phyloP scores from a whole-genome alignment of 345 rosid genomes.

The Citrus mangshanensis region DNA sequence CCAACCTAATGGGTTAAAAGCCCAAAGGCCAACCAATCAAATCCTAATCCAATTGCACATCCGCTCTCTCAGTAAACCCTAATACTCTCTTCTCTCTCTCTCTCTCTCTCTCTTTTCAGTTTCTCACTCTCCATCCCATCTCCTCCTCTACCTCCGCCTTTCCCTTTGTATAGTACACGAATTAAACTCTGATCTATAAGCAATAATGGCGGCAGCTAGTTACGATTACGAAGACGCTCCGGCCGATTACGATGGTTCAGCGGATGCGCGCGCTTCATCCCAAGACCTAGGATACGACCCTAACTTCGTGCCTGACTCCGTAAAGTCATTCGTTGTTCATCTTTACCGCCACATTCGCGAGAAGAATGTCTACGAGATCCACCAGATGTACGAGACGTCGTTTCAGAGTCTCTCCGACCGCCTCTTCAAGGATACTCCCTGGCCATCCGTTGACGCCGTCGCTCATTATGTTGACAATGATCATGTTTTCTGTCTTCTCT shows the following conservation, averaged over 20 bases:
- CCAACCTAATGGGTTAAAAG: background rate
- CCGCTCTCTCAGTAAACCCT: constrained; percentile 35
- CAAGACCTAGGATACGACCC: constrained; percentile 71
- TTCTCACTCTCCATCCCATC: background rate
- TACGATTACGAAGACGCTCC: constrained; percentile 57
- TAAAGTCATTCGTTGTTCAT: constrained; percentile 85
- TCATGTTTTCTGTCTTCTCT: constrained; percentile 87
- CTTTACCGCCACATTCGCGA: constrained; percentile 97
- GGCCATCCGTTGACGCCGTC: constrained; percentile 95
- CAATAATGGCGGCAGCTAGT: constrained; percentile 46
- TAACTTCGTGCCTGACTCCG: constrained; percentile 87
- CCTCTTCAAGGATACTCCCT: constrained; percentile 87
- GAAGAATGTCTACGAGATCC: constrained; percentile 98
- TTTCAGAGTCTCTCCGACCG: constrained; percentile 88
- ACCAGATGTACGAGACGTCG: constrained; percentile 97
- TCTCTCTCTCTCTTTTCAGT: background rate
- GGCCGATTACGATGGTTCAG: constrained; percentile 36
- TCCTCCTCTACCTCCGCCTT: background rate
- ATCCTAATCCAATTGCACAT: background rate
- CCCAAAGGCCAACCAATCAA: background rate
- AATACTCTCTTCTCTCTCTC: background rate
- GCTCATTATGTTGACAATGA: constrained; percentile 86
- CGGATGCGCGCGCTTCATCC: constrained; percentile 19
- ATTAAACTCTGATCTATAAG: background rate
- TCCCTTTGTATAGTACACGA: background rate